Percentiles rank a stretch among this genome's conserved stretches.
Conservation (phyloP, 805 yeast genomes). For the Wickerhamomyces rabaulensis region DNA sequence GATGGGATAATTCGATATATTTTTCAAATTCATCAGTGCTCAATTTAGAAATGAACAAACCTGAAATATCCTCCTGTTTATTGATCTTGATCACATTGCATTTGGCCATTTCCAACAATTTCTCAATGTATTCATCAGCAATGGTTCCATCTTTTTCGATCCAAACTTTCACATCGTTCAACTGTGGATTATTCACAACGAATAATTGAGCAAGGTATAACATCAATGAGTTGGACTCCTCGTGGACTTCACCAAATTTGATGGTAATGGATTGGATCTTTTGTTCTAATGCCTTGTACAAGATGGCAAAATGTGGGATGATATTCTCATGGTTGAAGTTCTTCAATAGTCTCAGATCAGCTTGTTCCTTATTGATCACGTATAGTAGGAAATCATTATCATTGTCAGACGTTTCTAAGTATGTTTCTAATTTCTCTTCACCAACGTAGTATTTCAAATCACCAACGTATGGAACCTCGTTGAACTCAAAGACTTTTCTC, state of each 20-base stretch:
- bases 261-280: constrained; percentile 5
- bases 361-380: constrained; percentile 10
- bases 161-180: constrained; percentile 1
- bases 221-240: constrained; percentile 4
- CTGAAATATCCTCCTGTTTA: constrained; percentile 1
- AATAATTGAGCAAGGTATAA: constrained; percentile 3
- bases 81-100: neutral
- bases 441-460: constrained; percentile 62
- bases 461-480: constrained; percentile 60
- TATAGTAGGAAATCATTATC: constrained; percentile 18
- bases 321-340: constrained; percentile 3
- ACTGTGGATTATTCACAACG: constrained; percentile 3
- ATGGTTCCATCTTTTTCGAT: neutral
- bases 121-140: neutral
- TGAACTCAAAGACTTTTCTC: constrained; percentile 30
- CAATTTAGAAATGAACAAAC: constrained; percentile 5
- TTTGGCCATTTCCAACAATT: constrained; percentile 1
- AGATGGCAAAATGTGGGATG: constrained; percentile 7
- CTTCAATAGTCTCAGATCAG: constrained; percentile 5
- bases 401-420: constrained; percentile 72
- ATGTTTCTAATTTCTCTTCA: constrained; percentile 60
- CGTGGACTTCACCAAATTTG: neutral
- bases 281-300: constrained; percentile 3
- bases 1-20: neutral
- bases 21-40: neutral